Percentiles rank a stretch among this genome's conserved stretches.
phyloP scores from a whole-genome alignment of 441 rosid genomes.

The Adansonia madagascariensis region DNA sequence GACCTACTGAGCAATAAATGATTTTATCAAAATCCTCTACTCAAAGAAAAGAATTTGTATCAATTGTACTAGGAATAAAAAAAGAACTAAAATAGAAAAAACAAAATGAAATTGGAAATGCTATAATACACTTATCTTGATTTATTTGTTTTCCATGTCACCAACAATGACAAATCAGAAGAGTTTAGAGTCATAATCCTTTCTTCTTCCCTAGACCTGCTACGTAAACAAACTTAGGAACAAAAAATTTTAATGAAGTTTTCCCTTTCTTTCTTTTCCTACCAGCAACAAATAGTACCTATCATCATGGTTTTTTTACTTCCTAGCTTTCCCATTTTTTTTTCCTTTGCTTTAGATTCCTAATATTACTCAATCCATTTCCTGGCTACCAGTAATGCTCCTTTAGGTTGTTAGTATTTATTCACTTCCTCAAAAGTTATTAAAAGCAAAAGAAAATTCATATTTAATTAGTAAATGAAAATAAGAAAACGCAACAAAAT shows the following conservation, averaged over 20 bases:
- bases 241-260: background rate
- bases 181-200: background rate
- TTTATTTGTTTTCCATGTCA: background rate
- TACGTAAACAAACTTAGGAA: background rate
- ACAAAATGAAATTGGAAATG: background rate
- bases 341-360: background rate
- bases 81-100: background rate
- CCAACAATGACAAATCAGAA: background rate
- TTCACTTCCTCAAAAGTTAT: background rate
- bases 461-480: background rate
- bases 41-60: background rate
- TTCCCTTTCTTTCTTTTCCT: background rate
- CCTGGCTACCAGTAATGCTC: background rate
- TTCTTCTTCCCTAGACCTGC: background rate
- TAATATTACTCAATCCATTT: background rate
- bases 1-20: background rate
- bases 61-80: background rate
- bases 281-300: background rate
- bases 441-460: background rate
- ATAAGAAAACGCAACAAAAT: background rate
- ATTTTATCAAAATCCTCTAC: conserved; percentile 7
- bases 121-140: background rate
- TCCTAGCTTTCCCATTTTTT: background rate
- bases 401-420: background rate
- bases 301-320: background rate